Percentiles rank a stretch among this genome's conserved stretches.
These are phyloP conservation scores for Clonostachys chloroleuca DNA, from an alignment of 2,329 filamentous ascomycete species.

Conservation along the genomic window DNA sequence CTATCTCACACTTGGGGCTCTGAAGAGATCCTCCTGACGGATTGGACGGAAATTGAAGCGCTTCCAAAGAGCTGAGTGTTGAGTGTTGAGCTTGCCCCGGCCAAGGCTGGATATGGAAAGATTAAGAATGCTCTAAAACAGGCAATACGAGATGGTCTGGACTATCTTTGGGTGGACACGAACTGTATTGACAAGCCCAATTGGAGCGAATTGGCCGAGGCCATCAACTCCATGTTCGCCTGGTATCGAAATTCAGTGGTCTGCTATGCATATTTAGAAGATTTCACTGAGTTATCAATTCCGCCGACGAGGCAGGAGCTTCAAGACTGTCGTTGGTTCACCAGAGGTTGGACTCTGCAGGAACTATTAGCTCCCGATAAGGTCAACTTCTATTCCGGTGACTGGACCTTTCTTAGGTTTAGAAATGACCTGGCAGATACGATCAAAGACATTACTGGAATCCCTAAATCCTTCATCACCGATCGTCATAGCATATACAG, in stretches of 20 bases:
- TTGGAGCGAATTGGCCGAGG: conserved; percentile 6
- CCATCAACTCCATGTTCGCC: conserved; percentile 8
- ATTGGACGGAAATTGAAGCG: neutral
- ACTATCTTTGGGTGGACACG: conserved; percentile 10
- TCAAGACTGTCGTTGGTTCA: conserved; percentile 1
- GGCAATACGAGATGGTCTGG: neutral
- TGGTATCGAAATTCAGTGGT: conserved; percentile 7
- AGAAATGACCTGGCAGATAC: neutral
- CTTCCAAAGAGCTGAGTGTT: too few relatives aligned
- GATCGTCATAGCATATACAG: neutral
- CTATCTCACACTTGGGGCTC: conserved; percentile 20
- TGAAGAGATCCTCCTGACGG: conserved; percentile 16
- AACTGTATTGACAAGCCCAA: conserved; percentile 12
- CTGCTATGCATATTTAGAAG: conserved; percentile 5
- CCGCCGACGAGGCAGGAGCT: neutral
- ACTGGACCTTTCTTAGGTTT: conserved; percentile 13
- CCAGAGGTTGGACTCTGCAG: conserved; percentile 7
- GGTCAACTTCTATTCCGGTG: conserved; percentile 7
- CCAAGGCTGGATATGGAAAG: neutral
- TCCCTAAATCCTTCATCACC: neutral
- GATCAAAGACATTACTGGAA: conserved; percentile 3
- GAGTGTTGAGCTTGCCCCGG: too few relatives aligned
- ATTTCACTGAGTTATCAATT: neutral
- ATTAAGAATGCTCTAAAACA: neutral
- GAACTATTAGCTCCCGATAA: conserved; percentile 6